Evolutionary conservation across 495 filamentous ascomycete species (phyloP), one percentile per base, ranked within the genome.

Genomic region (Acidomyces sp.): DNA sequence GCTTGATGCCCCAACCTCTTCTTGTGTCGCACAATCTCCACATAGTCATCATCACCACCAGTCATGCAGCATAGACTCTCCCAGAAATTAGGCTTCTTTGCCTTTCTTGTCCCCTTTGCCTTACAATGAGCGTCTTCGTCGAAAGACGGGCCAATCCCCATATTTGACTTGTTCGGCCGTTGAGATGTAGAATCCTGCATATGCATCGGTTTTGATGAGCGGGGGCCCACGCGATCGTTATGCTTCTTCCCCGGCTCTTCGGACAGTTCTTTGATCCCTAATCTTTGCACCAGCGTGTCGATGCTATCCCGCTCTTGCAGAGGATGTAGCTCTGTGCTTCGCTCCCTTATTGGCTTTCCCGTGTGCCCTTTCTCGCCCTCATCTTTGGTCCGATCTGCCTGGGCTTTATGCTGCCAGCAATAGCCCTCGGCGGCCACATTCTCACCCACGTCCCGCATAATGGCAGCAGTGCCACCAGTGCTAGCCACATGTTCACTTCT

Each of bases 391-490:
- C 16, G 29, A 4, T 52, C 59, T 16, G 84, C 84, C 58, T 97
- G 90, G 44, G 92, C 84, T 50, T 83, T 84, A 60, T 97, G 90
- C 54, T 92, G 82, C 79, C 84, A 92, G 68, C 90, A 97, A 56
- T 84, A 97, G 39, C 71, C 75, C 21, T 64, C 64, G 41, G 49
- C 51, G 12, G 63, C 55, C 34, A 66, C 51, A 33, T 59, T 54
- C 36, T 62, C 43, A 27, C 55, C 60, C 49, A 64, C 57, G 52
- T 62, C 58, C 1, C 55, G 43, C 3, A 47, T 46, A 36, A 41
- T 3, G 4, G 62, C 57, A 7, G 67, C 57, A 4, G 67, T 61
- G 17, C 52, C 52, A 18, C 18, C 35, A 11, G 43, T 53, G 56
- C 23, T 32, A 1, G 60, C 45, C n/a, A n/a, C n/a, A n/a, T n/a